Evolutionary conservation across 805 yeast species (phyloP).

Genomic region (Lachancea fermentati): DNA sequence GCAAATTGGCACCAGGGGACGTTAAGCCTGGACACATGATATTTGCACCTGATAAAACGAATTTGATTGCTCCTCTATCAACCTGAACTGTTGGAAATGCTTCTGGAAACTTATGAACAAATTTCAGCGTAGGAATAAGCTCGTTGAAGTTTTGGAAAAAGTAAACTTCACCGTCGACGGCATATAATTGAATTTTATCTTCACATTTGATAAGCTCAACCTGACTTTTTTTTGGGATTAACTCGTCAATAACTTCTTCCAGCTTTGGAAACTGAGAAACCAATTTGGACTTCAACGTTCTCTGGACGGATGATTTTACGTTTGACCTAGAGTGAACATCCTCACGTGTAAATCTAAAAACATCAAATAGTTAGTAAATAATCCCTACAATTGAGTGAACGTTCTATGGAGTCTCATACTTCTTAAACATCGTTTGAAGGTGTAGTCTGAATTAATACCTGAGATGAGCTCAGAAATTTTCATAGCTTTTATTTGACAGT

Average conservation of each 20-base stretch:
- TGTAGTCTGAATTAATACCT: background rate
- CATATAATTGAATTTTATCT: slow-evolving; percentile 75
- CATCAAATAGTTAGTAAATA: no score
- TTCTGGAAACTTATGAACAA: slow-evolving; percentile 77
- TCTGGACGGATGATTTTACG: slow-evolving; percentile 89
- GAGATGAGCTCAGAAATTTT: background rate
- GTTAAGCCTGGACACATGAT: slow-evolving; percentile 96
- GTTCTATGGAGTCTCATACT: slow-evolving; percentile 4
- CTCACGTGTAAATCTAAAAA: slow-evolving; percentile 61
- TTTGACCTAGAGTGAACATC: slow-evolving; percentile 88
- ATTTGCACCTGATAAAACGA: slow-evolving; percentile 91
- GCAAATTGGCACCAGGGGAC: slow-evolving; percentile 75
- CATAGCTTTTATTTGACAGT: background rate
- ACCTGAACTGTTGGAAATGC: slow-evolving; percentile 84
- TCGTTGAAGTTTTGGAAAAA: slow-evolving; percentile 78
- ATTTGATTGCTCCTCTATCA: slow-evolving; percentile 94
- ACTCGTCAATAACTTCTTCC: slow-evolving; percentile 70
- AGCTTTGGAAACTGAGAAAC: slow-evolving; percentile 68
- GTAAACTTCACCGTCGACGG: slow-evolving; percentile 66
- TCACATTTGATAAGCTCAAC: slow-evolving; percentile 79
- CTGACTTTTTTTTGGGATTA: slow-evolving; percentile 86
- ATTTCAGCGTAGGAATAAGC: slow-evolving; percentile 65
- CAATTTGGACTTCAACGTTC: slow-evolving; percentile 73
- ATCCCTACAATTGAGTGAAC: background rate
- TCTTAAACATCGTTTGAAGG: slow-evolving; percentile 7